Base-by-base conservation (phyloP, 176 grass and related monocot genomes). In the Cymbopogon citratus region DNA sequence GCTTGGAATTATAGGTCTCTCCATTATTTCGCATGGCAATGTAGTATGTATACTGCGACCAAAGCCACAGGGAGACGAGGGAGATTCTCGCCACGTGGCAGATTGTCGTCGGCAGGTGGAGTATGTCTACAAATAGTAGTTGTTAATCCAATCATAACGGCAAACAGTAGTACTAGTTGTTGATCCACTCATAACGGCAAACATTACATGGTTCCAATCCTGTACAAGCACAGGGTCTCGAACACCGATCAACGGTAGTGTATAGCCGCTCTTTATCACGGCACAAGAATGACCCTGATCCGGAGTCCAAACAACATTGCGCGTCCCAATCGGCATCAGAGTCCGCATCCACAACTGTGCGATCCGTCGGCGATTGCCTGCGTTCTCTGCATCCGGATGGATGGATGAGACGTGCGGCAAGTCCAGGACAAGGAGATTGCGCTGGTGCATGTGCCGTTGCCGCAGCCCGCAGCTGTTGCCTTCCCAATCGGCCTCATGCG, bases 1-100 rank as follows among this genome's bases (percentile, higher is more conserved):
- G 45, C 21, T 27, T 11, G 26, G 19, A 40, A 27, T 52, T 13
- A 26, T 24, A 27, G 19, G 5, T 33, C 31, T 9, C 9, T 80
- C 49, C 7, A 84, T 84, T 74, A 74, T 75, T 80, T 74, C 87
- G 75, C 75, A 75, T 80, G 86, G 31, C 75, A 19, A 7, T 45
- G 10, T 43, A 27, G 10, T 43, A 27, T 51, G 28, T 9, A 35
- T 23, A 7, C 57, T 73, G 28, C 49, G 8, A 72, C 40, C 13
- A 27, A 24, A 27, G 64, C 28, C 31, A 46, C 5, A 38, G 35
- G 23, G 48, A 75, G 76, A 84, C 62, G n/a, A n/a, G n/a, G 67
- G 59, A 75, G 76, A 84, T 69, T 84, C 75, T 33, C 19, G 56
- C n/a, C 70, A 24, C 60, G 5, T 39, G 41, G 36, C 48, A 31